Evolutionary conservation across 139 green algal species (phyloP).

Genomic region (Coccomyxa sp.): DNA sequence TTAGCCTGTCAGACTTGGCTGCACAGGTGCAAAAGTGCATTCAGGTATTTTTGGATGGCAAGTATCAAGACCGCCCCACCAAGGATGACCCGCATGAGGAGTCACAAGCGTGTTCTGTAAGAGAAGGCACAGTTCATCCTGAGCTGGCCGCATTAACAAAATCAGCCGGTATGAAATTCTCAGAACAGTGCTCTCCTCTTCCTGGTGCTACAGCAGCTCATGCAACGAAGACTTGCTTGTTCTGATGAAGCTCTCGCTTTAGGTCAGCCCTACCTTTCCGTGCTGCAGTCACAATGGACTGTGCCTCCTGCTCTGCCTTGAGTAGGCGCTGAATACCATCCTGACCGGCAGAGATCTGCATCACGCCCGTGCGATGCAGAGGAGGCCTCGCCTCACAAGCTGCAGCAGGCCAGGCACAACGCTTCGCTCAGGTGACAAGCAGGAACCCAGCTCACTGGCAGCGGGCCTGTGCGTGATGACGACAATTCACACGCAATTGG

Average conservation of each 20-base stretch:
- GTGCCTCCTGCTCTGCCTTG: constrained; percentile 82
- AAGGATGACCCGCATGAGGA: not conserved
- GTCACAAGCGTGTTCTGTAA: not conserved
- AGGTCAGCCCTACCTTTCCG: constrained; percentile 58
- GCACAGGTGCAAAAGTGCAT: constrained; percentile 6
- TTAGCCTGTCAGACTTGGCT: constrained; percentile 76
- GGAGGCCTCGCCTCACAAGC: too few species aligned
- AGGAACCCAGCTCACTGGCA: too few species aligned
- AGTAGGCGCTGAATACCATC: constrained; percentile 93
- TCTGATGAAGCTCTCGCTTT: not conserved
- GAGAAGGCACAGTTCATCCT: not conserved
- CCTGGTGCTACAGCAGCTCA: not conserved
- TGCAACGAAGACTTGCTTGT: too few species aligned
- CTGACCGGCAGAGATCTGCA: constrained; percentile 62
- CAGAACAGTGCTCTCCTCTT: not conserved
- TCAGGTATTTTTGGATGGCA: not conserved
- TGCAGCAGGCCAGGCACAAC: too few species aligned
- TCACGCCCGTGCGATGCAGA: constrained; percentile 20
- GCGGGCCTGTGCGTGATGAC: too few species aligned
- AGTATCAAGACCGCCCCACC: not conserved
- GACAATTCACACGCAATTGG: too few species aligned
- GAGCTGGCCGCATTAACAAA: not conserved
- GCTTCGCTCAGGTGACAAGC: too few species aligned
- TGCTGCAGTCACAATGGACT: constrained; percentile 78
- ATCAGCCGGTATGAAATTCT: not conserved